Base-by-base conservation (phyloP, 1,284 basidiomycete genomes). In the Ustanciosporium gigantosporum region DNA sequence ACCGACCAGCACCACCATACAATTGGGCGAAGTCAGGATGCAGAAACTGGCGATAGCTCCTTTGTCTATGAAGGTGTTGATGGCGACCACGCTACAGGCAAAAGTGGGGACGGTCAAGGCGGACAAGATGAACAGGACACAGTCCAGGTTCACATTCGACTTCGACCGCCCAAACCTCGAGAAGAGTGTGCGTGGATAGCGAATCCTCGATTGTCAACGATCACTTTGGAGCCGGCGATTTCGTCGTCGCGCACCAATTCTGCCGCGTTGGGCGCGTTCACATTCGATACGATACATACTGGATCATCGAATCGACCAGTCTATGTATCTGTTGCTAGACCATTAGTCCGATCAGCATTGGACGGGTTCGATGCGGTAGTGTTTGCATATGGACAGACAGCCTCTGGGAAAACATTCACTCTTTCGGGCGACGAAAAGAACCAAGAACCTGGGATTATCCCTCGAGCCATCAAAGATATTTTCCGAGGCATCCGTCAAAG, bases 281-380 rank as follows among this genome's bases (percentile, higher is more conserved):
- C 71, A 49, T 44, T 72, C 78, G 86, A 92, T 78, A 83, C 88
- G 57, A 83, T 92, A 47, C 85, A 91, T 36, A 90, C 87, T 1
- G 88, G 88, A 0, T 86, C 87, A 1, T 85, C 87, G 46, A 98
- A 96, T 51, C 88, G 88, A 57, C 84, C 86, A 0, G 83, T 94
- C 0, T 98, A 97, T 78, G 84, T 84, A 25, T 85, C 87, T 4
- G 87, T 91, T 1, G 93, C 91, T 0, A 84, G 86, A 11, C 88
- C 88, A 2, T 90, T 96, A 70, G 90, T 97, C 0, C 55, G 70
- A 55, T 73, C 74, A 3, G 62, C 64, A 17, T 48, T 76, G 22
- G 66, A 60, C 19, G 74, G 74, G 22, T 76, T 72, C 47, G 66
- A 76, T 23, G 74, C 69, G 2, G 65, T 75, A 13, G 55, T 76